Conservation (phyloP, 164 flowering plant species). For the Brasenia schreberi region DNA sequence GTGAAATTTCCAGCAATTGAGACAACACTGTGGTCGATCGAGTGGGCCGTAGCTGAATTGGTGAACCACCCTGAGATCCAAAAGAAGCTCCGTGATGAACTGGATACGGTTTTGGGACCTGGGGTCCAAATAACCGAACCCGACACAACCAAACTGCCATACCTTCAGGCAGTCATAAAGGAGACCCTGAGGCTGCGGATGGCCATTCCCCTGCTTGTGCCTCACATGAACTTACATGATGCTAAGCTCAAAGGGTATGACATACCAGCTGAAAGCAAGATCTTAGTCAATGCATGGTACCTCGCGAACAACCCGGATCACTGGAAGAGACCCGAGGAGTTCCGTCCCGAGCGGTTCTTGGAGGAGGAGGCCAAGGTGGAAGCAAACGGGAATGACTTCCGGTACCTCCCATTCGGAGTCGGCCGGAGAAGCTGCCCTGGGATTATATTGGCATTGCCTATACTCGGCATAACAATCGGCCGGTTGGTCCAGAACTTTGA, state of each 20-base stretch:
- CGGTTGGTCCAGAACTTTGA: constrained; percentile 85
- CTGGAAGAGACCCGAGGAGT: constrained; percentile 77
- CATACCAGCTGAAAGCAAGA: constrained; percentile 87
- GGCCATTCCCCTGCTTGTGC: constrained; percentile 92
- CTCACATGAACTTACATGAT: constrained; percentile 90
- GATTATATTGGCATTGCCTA: constrained; percentile 80
- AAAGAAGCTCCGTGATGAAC: constrained; percentile 45
- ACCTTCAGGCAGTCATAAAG: constrained; percentile 78
- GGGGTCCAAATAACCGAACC: constrained; percentile 67
- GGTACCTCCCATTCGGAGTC: constrained; percentile 76
- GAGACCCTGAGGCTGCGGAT: constrained; percentile 74
- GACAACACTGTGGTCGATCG: constrained; percentile 83
- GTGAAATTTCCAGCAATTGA: constrained; percentile 51
- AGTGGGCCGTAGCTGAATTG: constrained; percentile 88
- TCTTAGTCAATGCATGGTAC: constrained; percentile 88
- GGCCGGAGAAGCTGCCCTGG: constrained; percentile 94
- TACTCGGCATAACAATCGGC: constrained; percentile 75
- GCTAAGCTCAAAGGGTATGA: constrained; percentile 75
- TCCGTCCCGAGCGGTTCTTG: constrained; percentile 80
- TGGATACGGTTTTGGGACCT: constrained; percentile 49
- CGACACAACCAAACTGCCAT: constrained; percentile 59
- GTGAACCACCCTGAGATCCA: constrained; percentile 87
- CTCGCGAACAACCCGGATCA: constrained; percentile 68
- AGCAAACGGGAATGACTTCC: constrained; percentile 78
- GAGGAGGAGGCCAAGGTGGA: constrained; percentile 79